Percentiles rank a stretch among this genome's conserved stretches.
These are phyloP conservation scores for Torulaspora quercuum DNA, from an alignment of 805 yeast genomes.

Conservation along the genomic window DNA sequence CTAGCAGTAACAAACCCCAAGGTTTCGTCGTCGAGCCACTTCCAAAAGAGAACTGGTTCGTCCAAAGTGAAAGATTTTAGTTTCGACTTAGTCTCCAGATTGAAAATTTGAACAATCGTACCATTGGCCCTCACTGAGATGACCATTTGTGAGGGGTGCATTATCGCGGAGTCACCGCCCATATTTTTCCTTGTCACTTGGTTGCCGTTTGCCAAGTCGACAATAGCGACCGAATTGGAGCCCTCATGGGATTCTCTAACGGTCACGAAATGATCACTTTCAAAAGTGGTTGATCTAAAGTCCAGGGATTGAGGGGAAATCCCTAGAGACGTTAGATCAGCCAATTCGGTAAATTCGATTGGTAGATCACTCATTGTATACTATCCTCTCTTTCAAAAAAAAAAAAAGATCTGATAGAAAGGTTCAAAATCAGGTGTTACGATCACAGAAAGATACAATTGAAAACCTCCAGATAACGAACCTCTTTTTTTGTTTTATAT, in stretches of 20 bases:
- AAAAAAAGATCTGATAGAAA: slow-evolving; percentile 6
- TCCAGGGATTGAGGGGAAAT: slow-evolving; percentile 81
- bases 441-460: no score
- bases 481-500: no score
- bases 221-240: slow-evolving; percentile 89
- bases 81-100: slow-evolving; percentile 81
- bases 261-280: slow-evolving; percentile 87
- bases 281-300: slow-evolving; percentile 90
- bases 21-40: slow-evolving; percentile 72
- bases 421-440: no score
- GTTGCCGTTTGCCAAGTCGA: slow-evolving; percentile 77
- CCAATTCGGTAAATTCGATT: slow-evolving; percentile 92
- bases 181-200: slow-evolving; percentile 83
- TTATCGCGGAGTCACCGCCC: slow-evolving; percentile 96
- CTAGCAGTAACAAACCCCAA: slow-evolving; percentile 83
- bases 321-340: slow-evolving; percentile 82
- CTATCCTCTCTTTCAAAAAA: neutral
- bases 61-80: slow-evolving; percentile 80
- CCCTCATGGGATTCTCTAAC: slow-evolving; percentile 59
- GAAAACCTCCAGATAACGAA: no score
- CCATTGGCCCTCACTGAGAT: slow-evolving; percentile 95
- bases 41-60: slow-evolving; percentile 93
- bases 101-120: slow-evolving; percentile 91
- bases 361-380: slow-evolving; percentile 76
- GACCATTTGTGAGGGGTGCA: slow-evolving; percentile 87